Evolutionary conservation across 148 eudicot genomes (phyloP), one percentile per base, ranked within the genome.

Genomic region (Amaranthus cruentus): DNA sequence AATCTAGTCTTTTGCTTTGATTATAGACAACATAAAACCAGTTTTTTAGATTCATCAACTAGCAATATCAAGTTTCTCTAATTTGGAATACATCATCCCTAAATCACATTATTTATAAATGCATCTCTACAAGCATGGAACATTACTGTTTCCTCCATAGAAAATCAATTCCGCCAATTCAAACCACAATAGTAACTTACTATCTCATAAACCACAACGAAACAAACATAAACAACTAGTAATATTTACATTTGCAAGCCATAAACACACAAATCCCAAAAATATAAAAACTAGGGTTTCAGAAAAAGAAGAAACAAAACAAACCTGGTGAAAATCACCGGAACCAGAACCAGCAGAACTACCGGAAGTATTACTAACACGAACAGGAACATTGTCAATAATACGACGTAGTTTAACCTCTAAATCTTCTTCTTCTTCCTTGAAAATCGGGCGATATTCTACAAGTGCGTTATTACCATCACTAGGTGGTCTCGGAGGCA

Each of bases 281-380:
- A 42, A 7, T 0, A 1, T 48, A 9, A 53, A n/a, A 54, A 13
- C 28, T 60, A 28, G 72, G 68, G 47, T 71, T 66, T 63, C 2
- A n/a, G 46, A 21, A 47, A 46, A 6, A 51, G 64, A 28, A 28
- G 38, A 28, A 28, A 28, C 38, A 28, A 2, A 46, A 63, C 0
- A 54, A 70, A 95, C 99, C 99, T 95, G 99, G 76, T 92, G 99
- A 55, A 95, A 95, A 71, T 95, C 99, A 42, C 99, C 99, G 69
- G 99, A 95, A 70, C 99, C 99, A 3, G 97, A 92, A 79, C 99
- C 99, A 18, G 99, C 99, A 10, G 99, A 95, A 72, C 97, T 90
- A 10, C 99, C 99, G 52, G 99, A 95, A 13, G 99, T 91, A 58
- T 95, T 95, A 71, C 84, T 91, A 46, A 95, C 99, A 4, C 97